phyloP scores from a whole-genome alignment of 352 stramenopile genomes.

The Phytophthora megakarya region DNA sequence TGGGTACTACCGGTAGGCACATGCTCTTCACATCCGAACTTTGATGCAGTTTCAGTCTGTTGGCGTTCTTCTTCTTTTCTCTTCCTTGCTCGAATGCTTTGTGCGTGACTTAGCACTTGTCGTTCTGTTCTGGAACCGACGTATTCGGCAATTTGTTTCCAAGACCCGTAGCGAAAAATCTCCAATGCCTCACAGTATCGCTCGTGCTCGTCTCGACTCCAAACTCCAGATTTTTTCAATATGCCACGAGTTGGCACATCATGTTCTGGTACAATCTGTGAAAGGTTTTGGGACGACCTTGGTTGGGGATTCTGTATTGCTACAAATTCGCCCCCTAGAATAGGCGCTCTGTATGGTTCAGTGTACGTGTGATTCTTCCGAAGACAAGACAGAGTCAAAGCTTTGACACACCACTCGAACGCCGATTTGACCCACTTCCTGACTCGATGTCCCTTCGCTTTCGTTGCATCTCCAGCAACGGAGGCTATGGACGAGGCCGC shows the following conservation, averaged over 20 bases:
- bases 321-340: slow-evolving; percentile 5
- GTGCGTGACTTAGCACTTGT: slow-evolving; percentile 14
- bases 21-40: not conserved
- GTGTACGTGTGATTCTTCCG: slow-evolving; percentile 4
- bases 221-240: slow-evolving; percentile 11
- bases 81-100: slow-evolving; percentile 11
- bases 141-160: slow-evolving; percentile 19
- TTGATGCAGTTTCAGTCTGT: not conserved
- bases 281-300: not conserved
- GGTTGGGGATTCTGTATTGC: not conserved
- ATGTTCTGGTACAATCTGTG: not conserved
- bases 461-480: not conserved
- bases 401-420: slow-evolving; percentile 17
- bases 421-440: slow-evolving; percentile 6
- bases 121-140: slow-evolving; percentile 20
- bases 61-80: slow-evolving; percentile 11
- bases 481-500: not conserved
- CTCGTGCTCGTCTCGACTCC: slow-evolving; percentile 19
- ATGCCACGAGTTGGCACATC: not conserved
- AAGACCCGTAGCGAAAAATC: slow-evolving; percentile 16
- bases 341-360: not conserved
- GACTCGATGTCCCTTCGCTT: not conserved
- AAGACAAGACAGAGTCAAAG: slow-evolving; percentile 11
- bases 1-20: not conserved
- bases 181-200: slow-evolving; percentile 14